Percentiles rank a stretch among this genome's conserved stretches.
Conservation (phyloP, 108 stramenopile genomes). For the Tribonema minus region DNA sequence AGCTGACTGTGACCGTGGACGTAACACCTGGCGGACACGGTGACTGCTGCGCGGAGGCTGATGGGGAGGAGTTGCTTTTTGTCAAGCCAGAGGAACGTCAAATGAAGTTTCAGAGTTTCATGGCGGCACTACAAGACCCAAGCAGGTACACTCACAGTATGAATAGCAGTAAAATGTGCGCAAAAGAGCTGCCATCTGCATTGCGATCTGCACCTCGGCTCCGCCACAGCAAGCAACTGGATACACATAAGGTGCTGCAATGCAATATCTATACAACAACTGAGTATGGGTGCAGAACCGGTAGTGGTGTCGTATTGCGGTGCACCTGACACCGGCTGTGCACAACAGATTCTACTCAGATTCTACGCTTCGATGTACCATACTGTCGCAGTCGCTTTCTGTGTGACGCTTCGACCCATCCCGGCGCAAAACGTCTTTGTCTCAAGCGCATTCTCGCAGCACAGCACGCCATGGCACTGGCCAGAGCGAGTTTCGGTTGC, state of each 20-base stretch:
- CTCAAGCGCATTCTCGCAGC: too few species aligned
- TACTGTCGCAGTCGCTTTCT: too few species aligned
- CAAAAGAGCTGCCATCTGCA: neutral
- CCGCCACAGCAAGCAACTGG: neutral
- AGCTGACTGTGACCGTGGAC: slow-evolving; percentile 63
- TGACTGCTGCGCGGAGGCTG: slow-evolving; percentile 56
- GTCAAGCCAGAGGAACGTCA: slow-evolving; percentile 69
- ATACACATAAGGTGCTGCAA: neutral
- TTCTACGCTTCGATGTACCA: too few species aligned
- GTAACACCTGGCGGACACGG: slow-evolving; percentile 88
- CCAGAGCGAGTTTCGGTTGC: too few species aligned
- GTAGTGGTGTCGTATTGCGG: too few species aligned
- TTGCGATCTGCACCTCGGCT: neutral
- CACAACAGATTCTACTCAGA: too few species aligned
- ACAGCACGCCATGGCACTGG: too few species aligned
- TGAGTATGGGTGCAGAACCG: neutral
- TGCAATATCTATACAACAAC: slow-evolving; percentile 5
- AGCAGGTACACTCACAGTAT: too few species aligned
- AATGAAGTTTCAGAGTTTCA: slow-evolving; percentile 59
- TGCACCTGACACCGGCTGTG: too few species aligned
- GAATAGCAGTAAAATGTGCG: slow-evolving; percentile 3
- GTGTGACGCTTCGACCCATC: too few species aligned
- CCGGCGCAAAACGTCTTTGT: too few species aligned
- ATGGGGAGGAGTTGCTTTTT: slow-evolving; percentile 54
- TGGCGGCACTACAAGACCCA: too few species aligned